Base-by-base conservation (phyloP, 2,329 filamentous ascomycete species). In the Cadophora malorum region DNA sequence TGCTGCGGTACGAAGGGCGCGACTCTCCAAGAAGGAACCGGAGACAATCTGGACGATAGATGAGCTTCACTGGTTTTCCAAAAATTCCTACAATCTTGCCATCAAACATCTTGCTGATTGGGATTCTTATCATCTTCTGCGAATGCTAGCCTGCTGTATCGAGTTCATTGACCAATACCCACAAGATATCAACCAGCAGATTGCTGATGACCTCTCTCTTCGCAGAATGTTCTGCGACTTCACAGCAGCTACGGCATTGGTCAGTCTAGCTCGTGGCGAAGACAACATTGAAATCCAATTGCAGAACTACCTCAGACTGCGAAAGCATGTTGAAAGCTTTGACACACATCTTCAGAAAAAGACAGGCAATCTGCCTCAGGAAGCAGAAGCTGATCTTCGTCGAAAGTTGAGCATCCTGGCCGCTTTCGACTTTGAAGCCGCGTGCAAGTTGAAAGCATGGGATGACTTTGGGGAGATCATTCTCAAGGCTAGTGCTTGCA, bases 61-160 rank as follows among this genome's bases (percentile, higher is more conserved):
- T 3, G 93, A 97, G 73, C 82, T 96, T 3, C 86, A 94, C 72
- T 97, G 93, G 93, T 94, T 97, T 76, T 90, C 90, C 47, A 90
- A 90, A 70, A 95, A 92, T 70, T 85, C 91, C 0, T 97, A 96
- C 81, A 96, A 96, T 72, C 78, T 94, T 7, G 90, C 89, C 0
- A 79, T 95, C 4, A 87, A 88, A 69, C 83, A 90, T 67, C 85
- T 84, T 71, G 82, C 85, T 3, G 71, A 67, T 0, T 90, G 90
- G 83, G 77, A 85, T 28, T 82, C 89, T 0, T 76, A 78, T 6
- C 78, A 83, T 60, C 81, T 90, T 0, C 76, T 89, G 3, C 81
- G 85, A 3, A 83, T 97, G 28, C 79, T 90, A 59, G 78, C 76
- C 4, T 80, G 81, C 33, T 89, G 86, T 68, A 79, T 88, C 45